These are phyloP conservation scores for Pyrrhoderma noxium DNA, from an alignment of 1,284 basidiomycete species.

Conservation along the genomic window DNA sequence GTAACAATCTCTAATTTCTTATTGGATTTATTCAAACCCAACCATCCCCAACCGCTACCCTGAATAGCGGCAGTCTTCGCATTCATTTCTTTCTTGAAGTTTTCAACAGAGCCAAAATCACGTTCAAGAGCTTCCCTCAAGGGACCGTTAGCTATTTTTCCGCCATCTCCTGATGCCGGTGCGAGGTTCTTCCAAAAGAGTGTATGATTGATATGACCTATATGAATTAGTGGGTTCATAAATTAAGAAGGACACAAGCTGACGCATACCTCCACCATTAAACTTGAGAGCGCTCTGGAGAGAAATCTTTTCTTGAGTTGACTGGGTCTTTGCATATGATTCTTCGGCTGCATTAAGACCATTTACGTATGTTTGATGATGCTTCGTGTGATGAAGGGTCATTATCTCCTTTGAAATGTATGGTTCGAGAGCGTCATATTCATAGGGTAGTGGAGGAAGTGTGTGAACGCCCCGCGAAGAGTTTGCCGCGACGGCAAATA, in stretches of 20 bases:
- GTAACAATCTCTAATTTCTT: constrained; percentile 86
- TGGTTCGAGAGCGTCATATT: constrained; percentile 81
- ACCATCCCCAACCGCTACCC: constrained; percentile 98
- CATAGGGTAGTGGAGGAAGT: constrained; percentile 85
- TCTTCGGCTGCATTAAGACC: constrained; percentile 90
- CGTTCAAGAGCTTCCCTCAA: constrained; percentile 78
- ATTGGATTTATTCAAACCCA: constrained; percentile 66
- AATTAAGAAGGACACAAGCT: background rate
- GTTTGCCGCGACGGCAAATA: constrained; percentile 7
- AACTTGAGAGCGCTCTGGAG: constrained; percentile 86
- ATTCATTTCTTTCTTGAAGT: constrained; percentile 76
- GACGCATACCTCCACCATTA: constrained; percentile 76
- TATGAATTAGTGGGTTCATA: constrained; percentile 3
- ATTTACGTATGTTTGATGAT: constrained; percentile 91
- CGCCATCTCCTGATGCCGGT: constrained; percentile 51
- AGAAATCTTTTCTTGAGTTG: constrained; percentile 76
- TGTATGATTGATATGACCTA: constrained; percentile 76
- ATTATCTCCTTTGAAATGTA: constrained; percentile 79
- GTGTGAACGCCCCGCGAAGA: constrained; percentile 44
- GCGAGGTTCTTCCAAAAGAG: constrained; percentile 98
- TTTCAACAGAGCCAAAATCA: constrained; percentile 80
- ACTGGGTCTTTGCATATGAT: constrained; percentile 59
- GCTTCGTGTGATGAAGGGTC: constrained; percentile 93
- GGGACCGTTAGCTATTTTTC: constrained; percentile 62
- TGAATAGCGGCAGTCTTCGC: constrained; percentile 88